Evolutionary conservation across 140 eudicot species (phyloP).

Genomic region (Ambrosia hybrid): DNA sequence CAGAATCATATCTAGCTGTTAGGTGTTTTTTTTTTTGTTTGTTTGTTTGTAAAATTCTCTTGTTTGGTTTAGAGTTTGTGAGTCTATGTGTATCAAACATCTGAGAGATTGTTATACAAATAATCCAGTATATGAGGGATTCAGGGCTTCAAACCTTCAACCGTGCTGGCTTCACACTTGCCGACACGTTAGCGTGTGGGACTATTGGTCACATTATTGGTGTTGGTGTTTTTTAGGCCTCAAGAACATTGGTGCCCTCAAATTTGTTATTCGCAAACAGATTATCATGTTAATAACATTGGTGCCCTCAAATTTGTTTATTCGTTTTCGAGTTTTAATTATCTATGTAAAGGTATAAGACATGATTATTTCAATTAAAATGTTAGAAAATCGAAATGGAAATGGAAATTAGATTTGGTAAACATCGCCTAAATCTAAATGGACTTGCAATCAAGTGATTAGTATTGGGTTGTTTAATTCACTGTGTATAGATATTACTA

Average conservation of each 20-base stretch:
- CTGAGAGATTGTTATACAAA: too few relatives aligned
- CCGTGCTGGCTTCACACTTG: constrained; percentile 98
- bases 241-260: constrained; percentile 84
- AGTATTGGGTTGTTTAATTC: neutral
- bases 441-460: neutral
- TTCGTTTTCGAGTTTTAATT: neutral
- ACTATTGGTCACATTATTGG: constrained; percentile 94
- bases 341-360: neutral
- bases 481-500: too few relatives aligned
- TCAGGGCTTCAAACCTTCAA: constrained; percentile 96
- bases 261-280: constrained; percentile 15
- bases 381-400: neutral
- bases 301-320: too few relatives aligned
- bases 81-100: too few relatives aligned
- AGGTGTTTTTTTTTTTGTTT: too few relatives aligned
- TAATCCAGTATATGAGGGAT: too few relatives aligned
- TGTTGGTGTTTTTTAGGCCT: constrained; percentile 98
- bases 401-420: neutral
- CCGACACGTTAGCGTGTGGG: constrained; percentile 97
- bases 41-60: too few relatives aligned
- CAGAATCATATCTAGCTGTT: too few relatives aligned
- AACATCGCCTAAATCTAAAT: neutral
- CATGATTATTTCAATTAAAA: neutral
- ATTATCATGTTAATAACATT: constrained; percentile 39
- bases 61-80: too few relatives aligned